Evolutionary conservation across 495 filamentous ascomycete genomes (phyloP), one percentile per base, ranked within the genome.

Genomic region (Podospora conica): DNA sequence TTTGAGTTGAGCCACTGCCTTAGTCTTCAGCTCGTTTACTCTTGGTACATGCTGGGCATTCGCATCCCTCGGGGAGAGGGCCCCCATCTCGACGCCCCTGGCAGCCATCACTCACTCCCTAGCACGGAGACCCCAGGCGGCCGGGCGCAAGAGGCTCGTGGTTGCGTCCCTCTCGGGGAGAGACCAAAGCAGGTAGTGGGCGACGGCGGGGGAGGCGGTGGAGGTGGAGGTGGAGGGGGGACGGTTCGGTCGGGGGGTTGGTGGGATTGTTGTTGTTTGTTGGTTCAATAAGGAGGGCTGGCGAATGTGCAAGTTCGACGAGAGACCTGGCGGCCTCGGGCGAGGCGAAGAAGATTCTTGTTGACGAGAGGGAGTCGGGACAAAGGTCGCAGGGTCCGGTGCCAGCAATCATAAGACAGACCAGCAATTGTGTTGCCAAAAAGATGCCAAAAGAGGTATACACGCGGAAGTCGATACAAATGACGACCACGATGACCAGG

Each of bases 51-150:
- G 76, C 64, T 83, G 82, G 67, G 81, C 83, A 73, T 94, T 93
- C 18, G 83, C 85, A 72, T 91, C 87, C 64, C 88, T 81, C 18
- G 89, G 89, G 22, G 89, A 90, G 58, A 93, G 77, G 18, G 90
- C 87, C 73, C 91, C 89, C 84, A 90, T 88, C 54, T 79, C 76
- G 68, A 77, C 58, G 60, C 76, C 76, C 70, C 74, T 80, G n/a
- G 73, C 71, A 63, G 70, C 77, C 65, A 76, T 65, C 24, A 61
- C 69, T 40, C 55, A 27, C 64, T 66, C 40, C 40, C 40, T n/a
- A 48, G n/a, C 40, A n/a, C 15, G 11, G 40, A 7, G 29, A 31
- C 29, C 40, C 40, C 40, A n/a, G 40, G 40, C 40, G 40, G 40
- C 40, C 40, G 40, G 40, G 40, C 40, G 40, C 40, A 48, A 48